phyloP scores from a whole-genome alignment of 106 monocot species.

The Dendrobium officinale region DNA sequence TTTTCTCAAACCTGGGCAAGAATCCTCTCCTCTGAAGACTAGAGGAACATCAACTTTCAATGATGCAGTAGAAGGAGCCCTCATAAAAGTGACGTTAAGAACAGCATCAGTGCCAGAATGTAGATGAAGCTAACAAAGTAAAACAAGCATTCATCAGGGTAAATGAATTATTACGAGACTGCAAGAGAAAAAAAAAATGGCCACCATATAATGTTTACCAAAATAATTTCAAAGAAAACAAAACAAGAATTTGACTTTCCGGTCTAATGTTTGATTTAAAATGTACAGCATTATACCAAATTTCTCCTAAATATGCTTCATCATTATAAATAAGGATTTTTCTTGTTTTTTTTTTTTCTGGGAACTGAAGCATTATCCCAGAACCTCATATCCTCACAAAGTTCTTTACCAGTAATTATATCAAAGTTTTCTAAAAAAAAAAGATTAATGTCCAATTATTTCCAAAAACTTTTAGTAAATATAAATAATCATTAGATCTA shows the following conservation, averaged over 20 bases:
- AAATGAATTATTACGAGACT: not conserved
- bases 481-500: too few relatives aligned
- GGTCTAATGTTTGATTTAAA: not conserved
- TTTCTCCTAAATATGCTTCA: not conserved
- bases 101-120: slow-evolving; percentile 78
- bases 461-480: too few relatives aligned
- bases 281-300: not conserved
- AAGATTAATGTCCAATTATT: too few relatives aligned
- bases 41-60: slow-evolving; percentile 92
- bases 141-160: slow-evolving; percentile 4
- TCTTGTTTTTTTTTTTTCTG: too few relatives aligned
- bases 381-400: too few relatives aligned
- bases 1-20: slow-evolving; percentile 82
- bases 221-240: not conserved
- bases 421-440: too few relatives aligned
- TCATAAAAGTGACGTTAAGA: slow-evolving; percentile 85
- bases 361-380: too few relatives aligned
- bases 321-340: not conserved
- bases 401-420: too few relatives aligned
- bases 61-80: slow-evolving; percentile 76
- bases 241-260: not conserved
- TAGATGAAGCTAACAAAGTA: slow-evolving; percentile 56
- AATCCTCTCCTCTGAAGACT: slow-evolving; percentile 85
- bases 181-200: not conserved
- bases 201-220: not conserved